Evolutionary conservation across 768 basidiomycete genomes (phyloP).

Genomic region (Grammothele lineata): DNA sequence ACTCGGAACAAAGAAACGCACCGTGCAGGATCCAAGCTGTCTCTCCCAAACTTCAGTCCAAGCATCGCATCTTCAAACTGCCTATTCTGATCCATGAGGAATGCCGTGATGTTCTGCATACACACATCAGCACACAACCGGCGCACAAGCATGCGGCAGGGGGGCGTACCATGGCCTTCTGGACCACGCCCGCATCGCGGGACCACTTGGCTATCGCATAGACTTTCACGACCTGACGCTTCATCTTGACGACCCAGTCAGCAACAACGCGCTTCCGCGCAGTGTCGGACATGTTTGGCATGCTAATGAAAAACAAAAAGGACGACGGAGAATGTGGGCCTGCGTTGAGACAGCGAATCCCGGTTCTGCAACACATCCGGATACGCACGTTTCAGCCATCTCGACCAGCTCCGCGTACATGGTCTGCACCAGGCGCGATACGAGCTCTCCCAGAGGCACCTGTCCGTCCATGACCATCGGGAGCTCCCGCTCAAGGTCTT

Average conservation of each 20-base stretch:
- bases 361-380: too few species aligned
- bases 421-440: conserved; percentile 72
- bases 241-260: conserved; percentile 87
- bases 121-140: neutral
- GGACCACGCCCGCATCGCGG: conserved; percentile 75
- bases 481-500: conserved; percentile 69
- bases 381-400: conserved; percentile 80
- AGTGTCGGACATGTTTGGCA: conserved; percentile 79
- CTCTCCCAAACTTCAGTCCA: conserved; percentile 60
- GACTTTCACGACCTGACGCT: conserved; percentile 86
- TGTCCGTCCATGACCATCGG: conserved; percentile 73
- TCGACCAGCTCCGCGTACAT: conserved; percentile 83
- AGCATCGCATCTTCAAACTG: conserved; percentile 73
- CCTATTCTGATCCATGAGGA: conserved; percentile 79
- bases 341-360: neutral
- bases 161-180: conserved; percentile 74
- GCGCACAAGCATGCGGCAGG: too few species aligned
- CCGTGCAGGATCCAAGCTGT: conserved; percentile 77
- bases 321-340: conserved; percentile 1
- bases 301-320: too few species aligned
- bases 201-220: conserved; percentile 88
- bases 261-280: conserved; percentile 78
- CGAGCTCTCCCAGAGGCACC: conserved; percentile 64
- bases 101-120: conserved; percentile 76
- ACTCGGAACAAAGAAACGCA: conserved; percentile 27